Evolutionary conservation across 345 rosid species (phyloP).

Genomic region (Mercurialis annua): DNA sequence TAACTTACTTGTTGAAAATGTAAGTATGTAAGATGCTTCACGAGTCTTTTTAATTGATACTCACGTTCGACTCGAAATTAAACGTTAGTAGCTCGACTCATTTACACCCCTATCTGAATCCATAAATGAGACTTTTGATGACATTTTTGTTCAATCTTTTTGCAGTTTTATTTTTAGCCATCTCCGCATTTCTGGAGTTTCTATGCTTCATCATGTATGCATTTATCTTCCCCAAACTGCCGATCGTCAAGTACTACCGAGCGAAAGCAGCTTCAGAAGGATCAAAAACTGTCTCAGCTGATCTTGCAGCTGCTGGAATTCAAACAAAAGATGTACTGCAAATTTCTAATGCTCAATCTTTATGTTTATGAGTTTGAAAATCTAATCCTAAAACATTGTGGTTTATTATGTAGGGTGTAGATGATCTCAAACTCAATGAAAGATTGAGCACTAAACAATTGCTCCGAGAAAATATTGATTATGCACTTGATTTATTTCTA

Average conservation of each 20-base stretch:
- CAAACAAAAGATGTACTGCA: conserved; percentile 21
- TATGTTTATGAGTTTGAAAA: too few relatives aligned
- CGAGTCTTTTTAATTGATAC: too few relatives aligned
- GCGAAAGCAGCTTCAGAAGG: conserved; percentile 89
- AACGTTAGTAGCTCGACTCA: too few relatives aligned
- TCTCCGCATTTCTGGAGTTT: conserved; percentile 63
- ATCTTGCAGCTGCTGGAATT: conserved; percentile 86
- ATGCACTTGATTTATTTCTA: conserved; percentile 52
- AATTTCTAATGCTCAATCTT: not conserved
- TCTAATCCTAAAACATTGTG: not conserved
- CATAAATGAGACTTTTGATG: too few relatives aligned
- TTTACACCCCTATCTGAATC: too few relatives aligned
- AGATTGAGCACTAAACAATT: conserved; percentile 60
- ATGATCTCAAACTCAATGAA: conserved; percentile 27
- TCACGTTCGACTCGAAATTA: too few relatives aligned
- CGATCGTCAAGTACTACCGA: conserved; percentile 76
- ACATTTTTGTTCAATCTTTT: not conserved
- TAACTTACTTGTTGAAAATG: not conserved
- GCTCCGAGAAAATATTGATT: conserved; percentile 58
- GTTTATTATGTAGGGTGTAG: conserved; percentile 38
- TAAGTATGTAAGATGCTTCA: not conserved
- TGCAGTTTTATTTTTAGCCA: conserved; percentile 75
- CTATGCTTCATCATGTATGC: conserved; percentile 65
- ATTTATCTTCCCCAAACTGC: conserved; percentile 59
- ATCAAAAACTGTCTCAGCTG: conserved; percentile 73